Evolutionary conservation across 1,139 yeast species (phyloP), one percentile per base, ranked within the genome.

Genomic region (Debaryomyces sp.): DNA sequence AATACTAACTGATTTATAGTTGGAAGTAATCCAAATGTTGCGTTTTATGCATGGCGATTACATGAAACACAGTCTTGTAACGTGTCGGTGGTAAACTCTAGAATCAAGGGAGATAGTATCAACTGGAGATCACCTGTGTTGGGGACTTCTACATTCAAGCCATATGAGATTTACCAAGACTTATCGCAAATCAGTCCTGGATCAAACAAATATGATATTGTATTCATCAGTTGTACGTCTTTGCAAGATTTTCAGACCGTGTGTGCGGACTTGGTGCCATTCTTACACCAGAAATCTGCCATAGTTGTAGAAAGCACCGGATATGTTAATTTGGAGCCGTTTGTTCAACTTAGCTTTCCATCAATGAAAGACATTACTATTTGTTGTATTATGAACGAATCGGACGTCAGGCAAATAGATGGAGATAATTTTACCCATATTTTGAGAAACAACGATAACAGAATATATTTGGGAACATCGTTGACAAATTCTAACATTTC

Each of bases 271-370:
- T 53, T 75, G 29, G 56, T 51, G 24, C 69, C 73, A 2, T 62
- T 57, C 44, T 54, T 75, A 23, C 56, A 64, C 40, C 55, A 59
- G 17, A 57, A 67, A 37, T 74, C 89, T 22, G 69, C 82, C 35
- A 68, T 87, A 10, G 69, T 87, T 27, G 68, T 87, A 39, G 95
- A 87, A 64, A 80, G 85, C 49, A 81, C 89, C 1, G 89, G 89
- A 6, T 87, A 81, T 61, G 80, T 87, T 46, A 85, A 85, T 60
- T 65, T 87, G 51, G 92, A 87, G 62, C 87, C 89, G 10, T 87
- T 86, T 63, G 77, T 86, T 35, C 68, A 66, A 47, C 62, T 71
- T 53, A 66, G 67, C 48, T 63, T 70, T 41, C 64, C 67, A 6
- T 66, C 68, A 51, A 50, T 56, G 53, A 53, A 78, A 43, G 64